Evolutionary conservation across 352 stramenopile species (phyloP).

Genomic region (Globisporangium megalacanthum): DNA sequence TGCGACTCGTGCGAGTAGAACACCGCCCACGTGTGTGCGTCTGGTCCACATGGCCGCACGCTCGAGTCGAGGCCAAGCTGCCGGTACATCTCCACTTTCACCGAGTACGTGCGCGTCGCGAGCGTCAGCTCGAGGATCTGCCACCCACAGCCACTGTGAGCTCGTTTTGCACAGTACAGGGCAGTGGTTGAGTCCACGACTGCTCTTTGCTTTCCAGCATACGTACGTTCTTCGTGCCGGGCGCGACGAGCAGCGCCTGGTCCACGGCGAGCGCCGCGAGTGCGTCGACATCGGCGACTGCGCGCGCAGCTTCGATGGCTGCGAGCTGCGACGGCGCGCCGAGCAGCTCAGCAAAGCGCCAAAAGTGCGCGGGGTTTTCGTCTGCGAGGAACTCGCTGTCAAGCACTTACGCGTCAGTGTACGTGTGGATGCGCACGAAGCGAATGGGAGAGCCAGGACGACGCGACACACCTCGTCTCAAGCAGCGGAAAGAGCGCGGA

Average conservation of each 20-base stretch:
- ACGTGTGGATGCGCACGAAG: neutral
- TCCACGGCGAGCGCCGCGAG: slow-evolving; percentile 43
- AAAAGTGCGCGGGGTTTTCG: slow-evolving; percentile 75
- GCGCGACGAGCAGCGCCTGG: slow-evolving; percentile 50
- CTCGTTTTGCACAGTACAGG: neutral
- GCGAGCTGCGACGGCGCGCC: slow-evolving; percentile 9
- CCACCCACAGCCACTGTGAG: slow-evolving; percentile 9
- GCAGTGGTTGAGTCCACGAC: neutral
- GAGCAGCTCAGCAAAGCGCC: slow-evolving; percentile 61
- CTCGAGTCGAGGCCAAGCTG: slow-evolving; percentile 76
- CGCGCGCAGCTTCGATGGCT: slow-evolving; percentile 24
- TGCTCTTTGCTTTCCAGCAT: neutral
- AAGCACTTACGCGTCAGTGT: neutral
- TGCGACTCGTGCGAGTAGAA: slow-evolving; percentile 52
- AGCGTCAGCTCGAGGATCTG: slow-evolving; percentile 79
- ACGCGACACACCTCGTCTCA: slow-evolving; percentile 36
- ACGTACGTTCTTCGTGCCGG: slow-evolving; percentile 55
- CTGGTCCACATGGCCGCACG: slow-evolving; percentile 40
- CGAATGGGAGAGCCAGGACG: neutral
- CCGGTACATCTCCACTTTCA: slow-evolving; percentile 80
- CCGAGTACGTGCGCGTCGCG: slow-evolving; percentile 68
- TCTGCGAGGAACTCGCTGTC: slow-evolving; percentile 73
- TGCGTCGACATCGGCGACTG: slow-evolving; percentile 35
- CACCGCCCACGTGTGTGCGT: slow-evolving; percentile 61
- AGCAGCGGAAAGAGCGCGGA: slow-evolving; percentile 48